Evolutionary conservation across 2,329 filamentous ascomycete genomes (phyloP).

Genomic region (Paradendryphiella salina): DNA sequence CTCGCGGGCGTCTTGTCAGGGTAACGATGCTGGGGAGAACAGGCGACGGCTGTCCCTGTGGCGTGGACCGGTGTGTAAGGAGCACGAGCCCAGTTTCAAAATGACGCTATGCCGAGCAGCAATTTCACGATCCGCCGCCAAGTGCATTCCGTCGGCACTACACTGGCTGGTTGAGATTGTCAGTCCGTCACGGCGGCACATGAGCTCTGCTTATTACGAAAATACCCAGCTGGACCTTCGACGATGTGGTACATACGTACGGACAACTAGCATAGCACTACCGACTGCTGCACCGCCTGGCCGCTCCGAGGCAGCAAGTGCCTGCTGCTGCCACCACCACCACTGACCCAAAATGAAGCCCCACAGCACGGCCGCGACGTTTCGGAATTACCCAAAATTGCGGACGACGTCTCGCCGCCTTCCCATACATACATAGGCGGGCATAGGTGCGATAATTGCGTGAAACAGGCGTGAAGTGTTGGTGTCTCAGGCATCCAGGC

Average conservation of each 20-base stretch:
- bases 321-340: slow-evolving; percentile 16
- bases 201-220: neutral
- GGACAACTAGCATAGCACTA: neutral
- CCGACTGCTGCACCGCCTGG: neutral
- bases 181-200: slow-evolving; percentile 9
- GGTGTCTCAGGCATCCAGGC: neutral
- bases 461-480: slow-evolving; percentile 6
- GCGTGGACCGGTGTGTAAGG: slow-evolving; percentile 18
- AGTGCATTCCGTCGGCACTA: slow-evolving; percentile 22
- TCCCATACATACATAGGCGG: neutral
- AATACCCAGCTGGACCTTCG: slow-evolving; percentile 4
- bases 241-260: neutral
- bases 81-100: slow-evolving; percentile 38
- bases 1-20: slow-evolving; percentile 20
- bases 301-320: slow-evolving; percentile 4
- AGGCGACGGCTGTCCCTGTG: slow-evolving; percentile 35
- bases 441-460: neutral
- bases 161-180: slow-evolving; percentile 32
- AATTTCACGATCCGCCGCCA: slow-evolving; percentile 41
- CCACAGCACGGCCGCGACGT: slow-evolving; percentile 25
- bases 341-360: slow-evolving; percentile 30
- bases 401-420: slow-evolving; percentile 18
- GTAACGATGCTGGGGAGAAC: slow-evolving; percentile 18
- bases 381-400: slow-evolving; percentile 32
- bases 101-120: slow-evolving; percentile 25